Base-by-base conservation (phyloP, 768 basidiomycete genomes). In the Gloeophyllum trabeum region DNA sequence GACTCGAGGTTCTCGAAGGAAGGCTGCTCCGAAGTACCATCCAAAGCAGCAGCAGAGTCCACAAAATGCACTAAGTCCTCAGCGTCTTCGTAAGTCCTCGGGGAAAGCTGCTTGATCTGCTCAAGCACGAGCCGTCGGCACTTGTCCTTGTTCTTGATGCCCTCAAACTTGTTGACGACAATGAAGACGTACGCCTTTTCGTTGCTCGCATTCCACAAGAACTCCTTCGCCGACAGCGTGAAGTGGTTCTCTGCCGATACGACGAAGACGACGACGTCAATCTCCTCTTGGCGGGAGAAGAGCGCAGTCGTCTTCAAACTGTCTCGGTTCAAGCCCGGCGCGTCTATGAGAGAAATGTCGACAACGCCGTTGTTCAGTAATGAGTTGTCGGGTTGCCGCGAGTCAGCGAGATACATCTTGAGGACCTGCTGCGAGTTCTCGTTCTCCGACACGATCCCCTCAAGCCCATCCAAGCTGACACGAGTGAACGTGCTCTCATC, bases 241-340 rank as follows among this genome's bases (percentile, higher is more conserved):
- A 99, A 94, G 67, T 98, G 94, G 61, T 99, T 98, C 66, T 96
- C 93, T 3, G 96, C 91, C 1, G 88, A 91, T 39, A 96, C 92
- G 51, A 97, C 92, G 59, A 97, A 99, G 43, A 99, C 94, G 44
- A 99, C 78, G 19, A 99, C 94, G 58, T 99, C 96, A 35, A 99
- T 98, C 63, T 97, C 93, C 55, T 93, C 86, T 60, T 98, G 96
- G 14, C 91, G 86, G 24, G 93, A 77, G 51, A 99, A 98, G 40
- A 96, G 68, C 5, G 90, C 88, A 3, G 94, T 99, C 1, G 96
- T 99, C 65, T 94, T 85, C 55, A 92, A 54, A 46, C 81, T 88
- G 61, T 99, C 96, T 37, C 91, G 81, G 62, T 99, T 99, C 41
- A 99, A 78, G 41, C 96, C 96, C 2, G 96, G 96, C 0, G 93